These are phyloP conservation scores for Fusarium napiforme DNA, from an alignment of 2,329 filamentous ascomycete species.

Conservation along the genomic window DNA sequence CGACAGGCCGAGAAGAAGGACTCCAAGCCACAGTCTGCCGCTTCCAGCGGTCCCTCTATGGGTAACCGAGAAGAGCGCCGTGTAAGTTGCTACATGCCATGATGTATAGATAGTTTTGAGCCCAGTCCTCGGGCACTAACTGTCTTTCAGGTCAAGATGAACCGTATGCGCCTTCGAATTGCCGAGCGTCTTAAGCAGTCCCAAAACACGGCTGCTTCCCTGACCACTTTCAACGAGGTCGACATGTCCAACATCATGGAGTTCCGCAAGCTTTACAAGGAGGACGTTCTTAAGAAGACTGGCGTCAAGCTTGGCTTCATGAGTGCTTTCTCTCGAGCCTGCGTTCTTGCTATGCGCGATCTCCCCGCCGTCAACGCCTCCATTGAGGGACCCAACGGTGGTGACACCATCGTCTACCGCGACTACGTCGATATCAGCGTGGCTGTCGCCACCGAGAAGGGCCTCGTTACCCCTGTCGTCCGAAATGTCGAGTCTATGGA, in stretches of 20 bases:
- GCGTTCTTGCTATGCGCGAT: slow-evolving; percentile 91
- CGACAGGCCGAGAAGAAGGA: slow-evolving; percentile 44
- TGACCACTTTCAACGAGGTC: slow-evolving; percentile 99
- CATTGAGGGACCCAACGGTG: slow-evolving; percentile 93
- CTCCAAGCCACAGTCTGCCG: slow-evolving; percentile 31
- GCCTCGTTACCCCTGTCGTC: slow-evolving; percentile 94
- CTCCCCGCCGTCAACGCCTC: slow-evolving; percentile 96
- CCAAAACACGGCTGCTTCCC: slow-evolving; percentile 95
- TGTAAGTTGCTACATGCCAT: slow-evolving; percentile 62
- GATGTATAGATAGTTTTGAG: not conserved
- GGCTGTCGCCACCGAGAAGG: slow-evolving; percentile 96
- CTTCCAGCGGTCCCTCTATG: slow-evolving; percentile 53
- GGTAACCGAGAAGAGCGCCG: slow-evolving; percentile 88
- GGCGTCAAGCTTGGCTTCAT: slow-evolving; percentile 99
- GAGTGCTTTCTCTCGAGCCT: slow-evolving; percentile 94
- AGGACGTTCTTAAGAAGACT: slow-evolving; percentile 93
- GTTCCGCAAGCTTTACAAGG: slow-evolving; percentile 97
- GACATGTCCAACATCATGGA: slow-evolving; percentile 99
- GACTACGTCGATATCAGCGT: slow-evolving; percentile 99
- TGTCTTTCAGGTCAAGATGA: slow-evolving; percentile 89
- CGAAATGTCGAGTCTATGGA: slow-evolving; percentile 92
- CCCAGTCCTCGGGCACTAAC: slow-evolving; percentile 4
- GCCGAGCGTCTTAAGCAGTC: slow-evolving; percentile 98
- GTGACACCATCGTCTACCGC: slow-evolving; percentile 97
- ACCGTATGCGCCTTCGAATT: slow-evolving; percentile 97